Evolutionary conservation across 805 yeast species (phyloP), one percentile per base, ranked within the genome.

Genomic region (Isabelozyma gotoi): DNA sequence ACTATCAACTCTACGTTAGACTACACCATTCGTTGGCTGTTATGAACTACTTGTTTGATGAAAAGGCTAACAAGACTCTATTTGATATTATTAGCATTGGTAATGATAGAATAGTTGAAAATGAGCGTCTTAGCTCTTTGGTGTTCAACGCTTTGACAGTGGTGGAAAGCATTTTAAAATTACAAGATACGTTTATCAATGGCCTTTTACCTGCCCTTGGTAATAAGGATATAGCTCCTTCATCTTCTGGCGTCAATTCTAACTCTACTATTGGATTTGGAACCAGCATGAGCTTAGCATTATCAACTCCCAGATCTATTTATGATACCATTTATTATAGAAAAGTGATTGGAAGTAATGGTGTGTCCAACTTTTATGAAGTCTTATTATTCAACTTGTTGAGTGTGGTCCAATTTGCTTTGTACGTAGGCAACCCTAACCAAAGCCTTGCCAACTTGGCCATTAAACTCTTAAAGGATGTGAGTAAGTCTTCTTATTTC

Each of bases 371-470:
- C 3, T 86, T 87, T 50, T 81, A 74, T 54, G 95, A 88, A 55
- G 84, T 91, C 0, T 66, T 91, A 7, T 64, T 87, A 18, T 81
- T 82, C 60, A 78, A 86, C 47, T 64, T 90, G n/a, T 78, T 89
- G 0, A 66, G 86, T 7, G 74, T 91, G 17, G 87, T 88, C 0
- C 86, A 86, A 49, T 60, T 90, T 36, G 85, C 94, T 0, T 63
- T 90, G 14, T 88, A 88, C 55, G 81, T 85, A 40, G 89, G 95
- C 1, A 67, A 82, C 1, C 59, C 73, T 4, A 71, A 81, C 44
- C 47, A 65, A 7, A 53, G 63, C 1, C 65, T 90, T 24, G 83
- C 94, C 0, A 61, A 67, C 1, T 57, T 64, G 3, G 69, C 92
- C 0, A 59, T 90, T 14, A 57, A 67, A 10, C 69, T 89, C 11